phyloP scores from a whole-genome alignment of 2,329 filamentous ascomycete species.

The Talaromyces amestolkiae region DNA sequence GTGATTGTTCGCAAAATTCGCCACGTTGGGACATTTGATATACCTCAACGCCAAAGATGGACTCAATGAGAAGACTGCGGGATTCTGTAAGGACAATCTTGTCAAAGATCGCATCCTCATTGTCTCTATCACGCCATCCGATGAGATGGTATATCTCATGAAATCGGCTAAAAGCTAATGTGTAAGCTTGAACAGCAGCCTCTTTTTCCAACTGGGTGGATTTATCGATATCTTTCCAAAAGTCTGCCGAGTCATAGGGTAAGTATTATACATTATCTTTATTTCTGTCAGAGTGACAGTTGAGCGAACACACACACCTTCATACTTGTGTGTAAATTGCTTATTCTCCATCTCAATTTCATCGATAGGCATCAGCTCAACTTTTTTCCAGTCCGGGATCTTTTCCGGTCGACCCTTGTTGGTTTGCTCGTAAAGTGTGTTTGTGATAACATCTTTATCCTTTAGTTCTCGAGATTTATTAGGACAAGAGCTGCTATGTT shows the following conservation, averaged over 20 bases:
- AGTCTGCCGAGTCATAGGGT: slow-evolving; percentile 1
- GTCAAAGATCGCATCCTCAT: slow-evolving; percentile 1
- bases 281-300: background rate
- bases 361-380: slow-evolving; percentile 5
- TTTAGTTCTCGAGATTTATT: slow-evolving; percentile 5
- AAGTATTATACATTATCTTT: background rate
- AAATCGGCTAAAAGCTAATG: slow-evolving; percentile 10
- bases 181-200: slow-evolving; percentile 7
- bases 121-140: slow-evolving; percentile 4
- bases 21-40: slow-evolving; percentile 8
- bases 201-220: slow-evolving; percentile 12
- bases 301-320: slow-evolving; percentile 5
- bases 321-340: background rate
- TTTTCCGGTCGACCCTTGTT: background rate
- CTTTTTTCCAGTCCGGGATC: slow-evolving; percentile 5
- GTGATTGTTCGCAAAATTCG: background rate
- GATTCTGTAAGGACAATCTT: slow-evolving; percentile 2
- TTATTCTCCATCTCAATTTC: slow-evolving; percentile 6
- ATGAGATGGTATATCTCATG: slow-evolving; percentile 16
- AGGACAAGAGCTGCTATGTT: background rate
- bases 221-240: slow-evolving; percentile 16
- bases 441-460: background rate
- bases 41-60: slow-evolving; percentile 11
- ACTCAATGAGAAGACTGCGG: slow-evolving; percentile 13
- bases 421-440: background rate